Base-by-base conservation (phyloP, 495 filamentous ascomycete genomes). In the Bathelium albidoporum region DNA sequence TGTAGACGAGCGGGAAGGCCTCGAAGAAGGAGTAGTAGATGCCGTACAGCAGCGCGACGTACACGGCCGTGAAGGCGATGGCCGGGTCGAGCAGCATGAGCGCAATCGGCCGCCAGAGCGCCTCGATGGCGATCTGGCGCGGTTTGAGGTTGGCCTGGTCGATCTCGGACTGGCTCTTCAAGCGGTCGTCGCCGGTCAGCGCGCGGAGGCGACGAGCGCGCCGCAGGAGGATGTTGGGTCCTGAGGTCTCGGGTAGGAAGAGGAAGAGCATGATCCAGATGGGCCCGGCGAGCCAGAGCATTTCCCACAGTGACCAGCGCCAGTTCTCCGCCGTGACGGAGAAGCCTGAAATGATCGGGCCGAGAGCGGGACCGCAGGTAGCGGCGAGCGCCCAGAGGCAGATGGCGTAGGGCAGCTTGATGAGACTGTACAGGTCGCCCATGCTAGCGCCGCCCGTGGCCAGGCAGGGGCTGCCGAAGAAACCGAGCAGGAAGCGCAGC, bases 21-120 rank as follows among this genome's bases (percentile, higher is more conserved):
- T 89, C 86, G 77, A 88, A 88, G 79, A 87, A 87, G 66, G 76
- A 80, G 72, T 87, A 88, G 73, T 82, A 87, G 73, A 87, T 87
- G 32, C 79, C 83, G 73, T 87, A 87, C 63, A 83, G 80, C 60
- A 88, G 77, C 20, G 81, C 79, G 1, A 81, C 84, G 73, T 88
- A 89, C 58, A 81, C 60, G 65, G 84, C 80, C 0, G 82, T 79
- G 76, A 87, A 88, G 9, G 81, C 74, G 20, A 89, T 80, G 58
- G 81, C 79, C 0, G 84, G 82, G 63, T 89, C 84, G 63, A 82
- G 80, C 69, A 87, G 66, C 20, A 82, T 83, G 65, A 88, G 85
- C 73, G 87, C 79, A 31, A 84, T 66, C 2, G 84, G 86, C 59
- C 83, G 82, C 71, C 85, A 79, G 4, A 89, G 74, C 14, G 85